These are phyloP conservation scores for Aspergillaceae sp. DNA, from an alignment of 2,329 filamentous ascomycete genomes.

Conservation along the genomic window DNA sequence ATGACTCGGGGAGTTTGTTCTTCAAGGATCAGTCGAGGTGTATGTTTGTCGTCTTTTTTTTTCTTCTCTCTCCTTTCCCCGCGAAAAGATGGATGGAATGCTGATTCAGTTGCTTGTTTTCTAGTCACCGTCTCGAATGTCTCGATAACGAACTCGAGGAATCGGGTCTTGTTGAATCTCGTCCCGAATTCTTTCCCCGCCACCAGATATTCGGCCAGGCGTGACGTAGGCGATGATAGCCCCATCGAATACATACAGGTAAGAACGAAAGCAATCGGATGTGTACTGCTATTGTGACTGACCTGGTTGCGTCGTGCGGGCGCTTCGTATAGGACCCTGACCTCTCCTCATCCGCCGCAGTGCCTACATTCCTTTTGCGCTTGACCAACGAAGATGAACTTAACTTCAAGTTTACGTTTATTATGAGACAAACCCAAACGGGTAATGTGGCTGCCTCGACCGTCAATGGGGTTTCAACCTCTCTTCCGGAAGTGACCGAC, in stretches of 20 bases:
- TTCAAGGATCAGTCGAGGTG: slow-evolving; percentile 86
- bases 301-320: not conserved
- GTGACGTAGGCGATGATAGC: slow-evolving; percentile 62
- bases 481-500: slow-evolving; percentile 48
- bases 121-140: slow-evolving; percentile 82
- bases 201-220: slow-evolving; percentile 63
- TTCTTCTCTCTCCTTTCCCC: not conserved
- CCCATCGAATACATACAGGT: slow-evolving; percentile 92
- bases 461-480: slow-evolving; percentile 44
- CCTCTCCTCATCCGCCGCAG: slow-evolving; percentile 33
- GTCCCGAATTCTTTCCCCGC: slow-evolving; percentile 83
- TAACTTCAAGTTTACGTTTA: slow-evolving; percentile 84
- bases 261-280: slow-evolving; percentile 19
- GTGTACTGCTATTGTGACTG: slow-evolving; percentile 1
- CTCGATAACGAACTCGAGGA: slow-evolving; percentile 68
- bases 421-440: slow-evolving; percentile 53
- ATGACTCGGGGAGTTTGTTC: slow-evolving; percentile 69
- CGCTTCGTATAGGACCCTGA: slow-evolving; percentile 63
- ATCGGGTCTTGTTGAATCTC: slow-evolving; percentile 67
- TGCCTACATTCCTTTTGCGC: slow-evolving; percentile 73
- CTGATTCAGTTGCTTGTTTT: slow-evolving; percentile 7
- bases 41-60: slow-evolving; percentile 36
- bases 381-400: slow-evolving; percentile 87
- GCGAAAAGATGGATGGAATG: not conserved
- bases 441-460: slow-evolving; percentile 43